Conservation (phyloP, 371 early-diverging fungal species). For the Rhizopus stolonifer region DNA sequence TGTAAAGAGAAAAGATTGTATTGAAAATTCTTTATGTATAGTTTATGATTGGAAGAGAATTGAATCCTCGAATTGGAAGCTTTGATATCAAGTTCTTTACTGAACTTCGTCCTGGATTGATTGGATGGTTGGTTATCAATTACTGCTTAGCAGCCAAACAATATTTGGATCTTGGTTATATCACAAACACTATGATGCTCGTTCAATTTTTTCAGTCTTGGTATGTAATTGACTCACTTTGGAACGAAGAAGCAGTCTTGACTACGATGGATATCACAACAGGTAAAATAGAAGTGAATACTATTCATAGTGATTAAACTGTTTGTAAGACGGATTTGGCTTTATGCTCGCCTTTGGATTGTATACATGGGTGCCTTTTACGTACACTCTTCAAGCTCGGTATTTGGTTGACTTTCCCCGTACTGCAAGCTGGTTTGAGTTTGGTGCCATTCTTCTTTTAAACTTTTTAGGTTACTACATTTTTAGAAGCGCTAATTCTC, state of each 20-base stretch:
- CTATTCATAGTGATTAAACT: not conserved
- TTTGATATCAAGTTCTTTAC: conserved; percentile 93
- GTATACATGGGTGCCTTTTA: conserved; percentile 91
- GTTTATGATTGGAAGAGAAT: conserved; percentile 82
- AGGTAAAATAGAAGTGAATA: conserved; percentile 21
- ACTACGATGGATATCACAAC: conserved; percentile 94
- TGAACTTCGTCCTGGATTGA: conserved; percentile 89
- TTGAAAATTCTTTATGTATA: conserved; percentile 9
- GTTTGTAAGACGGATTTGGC: conserved; percentile 89
- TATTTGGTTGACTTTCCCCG: conserved; percentile 77
- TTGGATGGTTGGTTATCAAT: conserved; percentile 83
- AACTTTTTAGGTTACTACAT: conserved; percentile 76
- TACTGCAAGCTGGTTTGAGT: conserved; percentile 47
- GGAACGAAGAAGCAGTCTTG: conserved; percentile 78
- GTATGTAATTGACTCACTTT: conserved; percentile 87
- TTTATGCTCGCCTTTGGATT: conserved; percentile 92
- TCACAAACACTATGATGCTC: conserved; percentile 79
- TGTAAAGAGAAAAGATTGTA: too few species aligned
- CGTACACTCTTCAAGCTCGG: conserved; percentile 87
- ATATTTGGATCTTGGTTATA: conserved; percentile 57
- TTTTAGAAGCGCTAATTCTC: conserved; percentile 86
- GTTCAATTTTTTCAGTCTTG: conserved; percentile 74
- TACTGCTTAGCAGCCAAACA: conserved; percentile 79
- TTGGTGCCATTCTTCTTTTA: conserved; percentile 56
- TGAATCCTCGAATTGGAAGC: conserved; percentile 83